A percentile compares a stretch with the other conserved stretches of the same genome.
phyloP scores from a whole-genome alignment of 2,329 filamentous ascomycete genomes.

The Arachnomyces sp. region DNA sequence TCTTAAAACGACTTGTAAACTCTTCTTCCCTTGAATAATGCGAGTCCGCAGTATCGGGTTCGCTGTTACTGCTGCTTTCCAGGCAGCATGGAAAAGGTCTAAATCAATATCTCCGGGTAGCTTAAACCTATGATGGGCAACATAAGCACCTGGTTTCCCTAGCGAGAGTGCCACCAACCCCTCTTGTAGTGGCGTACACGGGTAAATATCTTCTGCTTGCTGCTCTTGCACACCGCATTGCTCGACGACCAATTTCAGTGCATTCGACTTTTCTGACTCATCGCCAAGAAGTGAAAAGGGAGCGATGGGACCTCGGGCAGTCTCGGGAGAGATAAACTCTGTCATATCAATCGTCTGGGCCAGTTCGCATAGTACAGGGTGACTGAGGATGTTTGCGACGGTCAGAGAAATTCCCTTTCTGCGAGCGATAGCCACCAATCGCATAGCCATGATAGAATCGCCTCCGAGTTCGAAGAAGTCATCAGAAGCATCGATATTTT shows the following conservation, averaged over 20 bases:
- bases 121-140: conserved; percentile 30
- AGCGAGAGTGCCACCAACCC: conserved; percentile 33
- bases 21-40: conserved; percentile 20
- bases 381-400: conserved; percentile 37
- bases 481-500: conserved; percentile 18
- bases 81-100: conserved; percentile 30
- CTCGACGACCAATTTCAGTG: no score
- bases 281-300: no score
- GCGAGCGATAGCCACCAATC: conserved; percentile 32
- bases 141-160: conserved; percentile 32
- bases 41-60: conserved; percentile 36
- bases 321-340: no score
- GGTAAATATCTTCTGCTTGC: conserved; percentile 31
- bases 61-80: conserved; percentile 26
- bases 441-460: conserved; percentile 37
- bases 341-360: conserved; percentile 27
- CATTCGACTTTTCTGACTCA: no score
- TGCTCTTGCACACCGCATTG: conserved; percentile 13
- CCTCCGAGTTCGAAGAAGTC: conserved; percentile 38
- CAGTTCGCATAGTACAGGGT: conserved; percentile 30
- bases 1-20: conserved; percentile 25
- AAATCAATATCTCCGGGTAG: conserved; percentile 25
- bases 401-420: conserved; percentile 34
- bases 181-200: conserved; percentile 37
- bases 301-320: no score